Base-by-base conservation (phyloP, 192 early-diverging fungal genomes). In the Umbelopsis sp. region DNA sequence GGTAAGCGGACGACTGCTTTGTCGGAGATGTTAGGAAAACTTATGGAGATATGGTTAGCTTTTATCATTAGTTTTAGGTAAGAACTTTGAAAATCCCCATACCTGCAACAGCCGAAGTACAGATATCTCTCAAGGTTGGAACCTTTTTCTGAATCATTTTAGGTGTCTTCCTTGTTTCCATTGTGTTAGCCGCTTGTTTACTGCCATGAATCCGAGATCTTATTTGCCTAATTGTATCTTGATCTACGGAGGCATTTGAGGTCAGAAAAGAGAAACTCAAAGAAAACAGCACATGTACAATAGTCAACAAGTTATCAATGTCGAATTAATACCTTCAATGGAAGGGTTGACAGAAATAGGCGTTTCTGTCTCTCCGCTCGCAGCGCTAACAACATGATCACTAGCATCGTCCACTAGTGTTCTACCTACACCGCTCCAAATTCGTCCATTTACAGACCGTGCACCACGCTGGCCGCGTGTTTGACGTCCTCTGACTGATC, bases 61-160 rank as follows among this genome's bases (percentile, higher is more conserved):
- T 2, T 0, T 54, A 6, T 11, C 17, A 44, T 20, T 24, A 11
- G 4, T 1, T 2, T 22, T 22, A 31, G 47, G 20, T 4, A 10
- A 16, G 16, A 0, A 32, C 1, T 0, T 3, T 6, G 16, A 20
- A n/a, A 9, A 6, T 5, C 32, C 25, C 65, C 68, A 2, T 47
- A 83, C 81, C 80, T 31, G 82, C 77, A 14, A 84, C 80, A 44
- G 54, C 34, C 22, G 76, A 68, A 24, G 77, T 62, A 41, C 83
- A 82, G 11, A 82, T 49, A 9, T 80, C 68, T 45, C 81, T 80
- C 17, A 85, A 65, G 4, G 67, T 52, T 9, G 70, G 74, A 21
- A 78, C 54, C 32, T 66, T 45, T 4, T 74, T 54, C 16, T 66
- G 47, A 49, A 16, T 6, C 6, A 6, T 17, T 49, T 49, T 49